Evolutionary conservation across 108 stramenopile genomes (phyloP).

Genomic region (Schizochytrium sp.): DNA sequence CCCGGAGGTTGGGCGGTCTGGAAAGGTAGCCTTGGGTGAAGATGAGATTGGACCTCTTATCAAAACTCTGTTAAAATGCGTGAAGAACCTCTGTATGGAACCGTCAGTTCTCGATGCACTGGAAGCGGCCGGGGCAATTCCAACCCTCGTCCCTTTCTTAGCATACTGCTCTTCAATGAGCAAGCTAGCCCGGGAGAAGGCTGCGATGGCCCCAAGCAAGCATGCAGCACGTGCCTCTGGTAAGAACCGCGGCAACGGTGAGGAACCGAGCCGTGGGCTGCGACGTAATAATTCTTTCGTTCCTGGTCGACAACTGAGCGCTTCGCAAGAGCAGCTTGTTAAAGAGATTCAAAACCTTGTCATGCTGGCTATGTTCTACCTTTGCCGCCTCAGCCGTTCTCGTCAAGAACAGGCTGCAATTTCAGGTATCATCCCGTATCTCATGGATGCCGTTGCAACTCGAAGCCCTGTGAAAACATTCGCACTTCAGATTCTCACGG

Average conservation of each 20-base stretch:
- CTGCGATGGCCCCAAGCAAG: not conserved
- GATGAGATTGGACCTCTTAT: conserved; percentile 44
- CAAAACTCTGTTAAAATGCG: conserved; percentile 49
- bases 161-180: conserved; percentile 58
- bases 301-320: conserved; percentile 37
- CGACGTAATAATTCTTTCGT: conserved; percentile 57
- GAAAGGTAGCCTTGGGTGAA: conserved; percentile 35
- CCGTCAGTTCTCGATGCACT: conserved; percentile 35
- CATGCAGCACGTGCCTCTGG: not conserved
- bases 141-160: conserved; percentile 52
- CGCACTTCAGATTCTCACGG: conserved; percentile 45
- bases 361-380: conserved; percentile 61
- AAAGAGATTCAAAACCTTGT: conserved; percentile 60
- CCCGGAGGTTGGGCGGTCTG: conserved; percentile 18
- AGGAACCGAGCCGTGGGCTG: not conserved
- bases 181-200: conserved; percentile 23
- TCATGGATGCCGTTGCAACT: conserved; percentile 52
- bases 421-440: conserved; percentile 45
- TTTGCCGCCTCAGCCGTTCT: conserved; percentile 45
- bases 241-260: not conserved
- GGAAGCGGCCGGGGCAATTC: conserved; percentile 41
- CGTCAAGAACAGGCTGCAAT: conserved; percentile 56
- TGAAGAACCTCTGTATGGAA: conserved; percentile 53
- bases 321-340: conserved; percentile 44
- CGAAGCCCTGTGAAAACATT: conserved; percentile 57